phyloP scores from a whole-genome alignment of 2,329 filamentous ascomycete species.

The Trichoderma cornu-damae region DNA sequence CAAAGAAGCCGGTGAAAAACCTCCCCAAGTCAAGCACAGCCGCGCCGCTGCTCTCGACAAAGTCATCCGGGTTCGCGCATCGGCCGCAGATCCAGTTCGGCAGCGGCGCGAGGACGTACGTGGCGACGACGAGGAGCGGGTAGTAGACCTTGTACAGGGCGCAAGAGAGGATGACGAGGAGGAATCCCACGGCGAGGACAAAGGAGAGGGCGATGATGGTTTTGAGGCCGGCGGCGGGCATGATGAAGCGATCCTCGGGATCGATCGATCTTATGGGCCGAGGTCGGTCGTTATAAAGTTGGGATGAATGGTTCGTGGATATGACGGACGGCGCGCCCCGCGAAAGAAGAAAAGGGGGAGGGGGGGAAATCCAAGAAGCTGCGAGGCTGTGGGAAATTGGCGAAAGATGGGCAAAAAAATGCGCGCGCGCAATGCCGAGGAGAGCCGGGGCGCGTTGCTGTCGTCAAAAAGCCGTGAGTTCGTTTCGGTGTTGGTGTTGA shows the following conservation, averaged over 20 bases:
- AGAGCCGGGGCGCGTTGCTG: background rate
- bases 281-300: constrained; percentile 12
- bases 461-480: constrained; percentile 6
- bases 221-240: constrained; percentile 84
- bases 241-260: constrained; percentile 33
- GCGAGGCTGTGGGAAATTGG: background rate
- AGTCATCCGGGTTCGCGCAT: constrained; percentile 90
- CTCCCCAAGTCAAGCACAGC: constrained; percentile 88
- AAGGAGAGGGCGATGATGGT: constrained; percentile 99
- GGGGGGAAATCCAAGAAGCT: background rate
- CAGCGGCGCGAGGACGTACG: constrained; percentile 86
- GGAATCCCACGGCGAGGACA: constrained; percentile 96
- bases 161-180: constrained; percentile 96
- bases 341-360: too few species aligned
- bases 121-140: constrained; percentile 89
- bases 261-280: background rate
- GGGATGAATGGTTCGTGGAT: background rate
- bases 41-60: constrained; percentile 77
- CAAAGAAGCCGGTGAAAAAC: constrained; percentile 91
- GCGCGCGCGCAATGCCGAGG: too few species aligned
- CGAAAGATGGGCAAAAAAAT: background rate
- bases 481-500: constrained; percentile 5
- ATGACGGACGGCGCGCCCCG: constrained; percentile 15
- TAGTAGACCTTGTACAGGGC: constrained; percentile 94
- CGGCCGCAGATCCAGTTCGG: constrained; percentile 94